Evolutionary conservation across 495 filamentous ascomycete genomes (phyloP), one percentile per base, ranked within the genome.

Genomic region (Annulohypoxylon maeteangense): DNA sequence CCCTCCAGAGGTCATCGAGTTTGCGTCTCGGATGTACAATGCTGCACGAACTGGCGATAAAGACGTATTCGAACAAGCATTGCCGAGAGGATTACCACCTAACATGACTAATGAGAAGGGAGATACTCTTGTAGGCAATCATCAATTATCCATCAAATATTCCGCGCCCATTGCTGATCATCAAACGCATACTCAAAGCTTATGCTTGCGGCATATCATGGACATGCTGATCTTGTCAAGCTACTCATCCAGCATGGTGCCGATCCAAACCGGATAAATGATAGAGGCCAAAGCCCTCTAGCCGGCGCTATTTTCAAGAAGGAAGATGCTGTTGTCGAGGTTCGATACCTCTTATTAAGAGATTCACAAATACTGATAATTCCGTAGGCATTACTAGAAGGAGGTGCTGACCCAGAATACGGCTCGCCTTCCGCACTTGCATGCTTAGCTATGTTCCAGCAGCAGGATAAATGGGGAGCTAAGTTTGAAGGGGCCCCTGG

Each of bases 31-130:
- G 23, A 81, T 87, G 79, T 88, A 82, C 71, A 78, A 85, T 65
- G 84, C 86, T 36, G 85, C 86, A 7, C 75, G 86, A n/a, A 62
- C 69, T 27, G 86, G 86, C 18, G 74, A 86, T 29, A 70, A 81
- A 29, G 81, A 81, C 22, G 53, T 85, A 27, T 84, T 88, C 48
- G 62, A 82, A 48, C 82, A 87, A 72, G 85, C 83, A 1, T 74
- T 88, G 27, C 81, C 82, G 0, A 82, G 80, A 4, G 85, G 86
- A 3, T 71, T 88, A 11, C 84, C 84, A 3, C 75, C 84, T 14
- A 87, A 86, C 58, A 62, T 87, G 78, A 87, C 83, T 16, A 87
- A 88, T 57, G 85, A 86, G 25, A 86, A 87, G 57, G 86, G 86
- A 7, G 85, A 88, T 67, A 85, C 79, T 20, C 70, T 87, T 67